Percentiles rank a stretch among this genome's conserved stretches.
phyloP scores from a whole-genome alignment of 345 rosid genomes.

The Jatropha curcas region DNA sequence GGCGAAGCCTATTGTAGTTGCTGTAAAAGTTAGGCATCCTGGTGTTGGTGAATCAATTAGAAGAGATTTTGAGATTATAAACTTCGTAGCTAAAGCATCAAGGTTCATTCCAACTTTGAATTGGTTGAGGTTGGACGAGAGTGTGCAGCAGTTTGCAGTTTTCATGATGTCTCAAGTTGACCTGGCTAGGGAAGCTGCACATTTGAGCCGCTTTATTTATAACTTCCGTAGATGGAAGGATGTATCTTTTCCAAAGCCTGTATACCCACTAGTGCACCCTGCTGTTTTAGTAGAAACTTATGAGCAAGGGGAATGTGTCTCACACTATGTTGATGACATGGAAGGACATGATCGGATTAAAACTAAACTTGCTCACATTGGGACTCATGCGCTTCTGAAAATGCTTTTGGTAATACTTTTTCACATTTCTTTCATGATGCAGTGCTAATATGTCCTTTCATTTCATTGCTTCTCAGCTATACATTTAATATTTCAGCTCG shows the following conservation, averaged over 20 bases:
- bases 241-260: slow-evolving; percentile 97
- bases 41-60: slow-evolving; percentile 90
- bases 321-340: slow-evolving; percentile 76
- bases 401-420: slow-evolving; percentile 80
- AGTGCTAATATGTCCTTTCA: neutral
- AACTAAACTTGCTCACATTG: slow-evolving; percentile 85
- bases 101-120: slow-evolving; percentile 70
- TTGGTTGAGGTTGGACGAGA: slow-evolving; percentile 96
- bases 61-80: slow-evolving; percentile 83
- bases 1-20: slow-evolving; percentile 68
- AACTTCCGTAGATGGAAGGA: slow-evolving; percentile 91
- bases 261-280: slow-evolving; percentile 93
- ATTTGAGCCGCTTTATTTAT: slow-evolving; percentile 85
- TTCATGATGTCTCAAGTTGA: slow-evolving; percentile 99
- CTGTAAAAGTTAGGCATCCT: slow-evolving; percentile 99
- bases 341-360: slow-evolving; percentile 67
- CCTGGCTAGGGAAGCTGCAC: slow-evolving; percentile 99
- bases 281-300: slow-evolving; percentile 93
- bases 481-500: neutral
- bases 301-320: slow-evolving; percentile 92
- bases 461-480: neutral
- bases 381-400: slow-evolving; percentile 94
- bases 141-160: slow-evolving; percentile 90
- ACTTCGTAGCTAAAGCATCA: slow-evolving; percentile 66
- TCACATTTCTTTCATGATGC: neutral